Evolutionary conservation across 2,329 filamentous ascomycete species (phyloP).

Genomic region (Aspergillus unguis): DNA sequence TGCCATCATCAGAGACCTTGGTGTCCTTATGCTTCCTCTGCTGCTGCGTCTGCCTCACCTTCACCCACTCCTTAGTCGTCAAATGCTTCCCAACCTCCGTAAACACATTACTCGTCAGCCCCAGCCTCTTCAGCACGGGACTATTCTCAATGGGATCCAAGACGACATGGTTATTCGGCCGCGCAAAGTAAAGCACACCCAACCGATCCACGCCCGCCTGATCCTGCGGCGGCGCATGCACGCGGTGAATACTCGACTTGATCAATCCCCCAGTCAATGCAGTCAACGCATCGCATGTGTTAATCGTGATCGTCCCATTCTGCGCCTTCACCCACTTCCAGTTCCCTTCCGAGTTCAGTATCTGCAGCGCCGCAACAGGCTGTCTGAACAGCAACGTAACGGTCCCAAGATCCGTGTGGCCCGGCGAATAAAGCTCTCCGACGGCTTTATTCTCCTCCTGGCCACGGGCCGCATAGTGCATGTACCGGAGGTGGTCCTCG

Average conservation of each 20-base stretch:
- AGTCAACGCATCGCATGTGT: constrained; percentile 50
- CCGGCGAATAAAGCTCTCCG: constrained; percentile 45
- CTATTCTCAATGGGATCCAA: constrained; percentile 39
- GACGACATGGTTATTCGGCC: constrained; percentile 45
- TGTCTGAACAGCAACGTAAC: constrained; percentile 59
- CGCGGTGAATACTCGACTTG: constrained; percentile 51
- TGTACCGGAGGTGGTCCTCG: constrained; percentile 62
- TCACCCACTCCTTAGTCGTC: constrained; percentile 42
- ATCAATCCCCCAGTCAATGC: constrained; percentile 51
- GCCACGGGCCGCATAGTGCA: constrained; percentile 54
- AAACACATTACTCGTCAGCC: constrained; percentile 37
- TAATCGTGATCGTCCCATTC: constrained; percentile 52
- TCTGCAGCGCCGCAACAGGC: constrained; percentile 57
- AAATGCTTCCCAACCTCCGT: constrained; percentile 42
- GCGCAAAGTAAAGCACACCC: constrained; percentile 48
- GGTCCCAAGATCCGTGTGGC: constrained; percentile 57
- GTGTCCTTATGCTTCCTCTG: constrained; percentile 36
- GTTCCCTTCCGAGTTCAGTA: constrained; percentile 47
- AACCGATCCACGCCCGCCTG: constrained; percentile 46
- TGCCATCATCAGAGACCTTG: constrained; percentile 37
- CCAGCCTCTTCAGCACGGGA: constrained; percentile 36
- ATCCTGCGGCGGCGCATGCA: constrained; percentile 48
- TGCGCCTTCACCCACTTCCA: constrained; percentile 54
- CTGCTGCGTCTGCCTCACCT: constrained; percentile 42
- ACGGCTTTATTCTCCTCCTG: constrained; percentile 47